Conservation (phyloP, 2,329 filamentous ascomycete genomes). For the Scopulariopsis brevicaulis region DNA sequence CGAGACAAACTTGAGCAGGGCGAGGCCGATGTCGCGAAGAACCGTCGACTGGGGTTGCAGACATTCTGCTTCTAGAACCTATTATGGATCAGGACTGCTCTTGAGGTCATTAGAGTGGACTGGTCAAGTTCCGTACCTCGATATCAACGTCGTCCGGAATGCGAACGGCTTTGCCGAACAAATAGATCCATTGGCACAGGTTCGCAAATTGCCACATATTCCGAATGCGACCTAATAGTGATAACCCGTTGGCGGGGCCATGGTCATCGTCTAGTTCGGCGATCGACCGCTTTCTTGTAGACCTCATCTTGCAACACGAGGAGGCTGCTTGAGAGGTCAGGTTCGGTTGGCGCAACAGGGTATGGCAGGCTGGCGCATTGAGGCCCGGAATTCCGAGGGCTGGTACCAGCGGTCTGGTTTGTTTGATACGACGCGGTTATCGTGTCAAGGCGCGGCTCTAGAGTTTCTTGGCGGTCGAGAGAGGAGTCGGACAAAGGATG, state of each 20-base stretch:
- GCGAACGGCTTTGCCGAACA: slow-evolving; percentile 83
- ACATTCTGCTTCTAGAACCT: slow-evolving; percentile 87
- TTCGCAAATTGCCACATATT: slow-evolving; percentile 96
- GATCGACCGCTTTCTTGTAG: neutral
- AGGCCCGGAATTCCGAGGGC: neutral
- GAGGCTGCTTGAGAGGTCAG: slow-evolving; percentile 14
- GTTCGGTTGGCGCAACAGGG: slow-evolving; percentile 1
- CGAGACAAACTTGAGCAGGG: slow-evolving; percentile 83
- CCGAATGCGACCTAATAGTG: slow-evolving; percentile 41
- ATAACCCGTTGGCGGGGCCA: neutral
- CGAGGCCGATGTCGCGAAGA: slow-evolving; percentile 71
- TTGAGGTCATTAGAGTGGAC: neutral
- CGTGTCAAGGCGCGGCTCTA: neutral
- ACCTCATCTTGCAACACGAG: neutral
- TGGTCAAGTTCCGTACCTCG: slow-evolving; percentile 48
- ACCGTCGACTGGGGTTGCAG: slow-evolving; percentile 66
- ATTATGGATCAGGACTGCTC: slow-evolving; percentile 46
- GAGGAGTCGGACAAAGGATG: neutral
- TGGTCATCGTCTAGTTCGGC: neutral
- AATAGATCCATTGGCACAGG: slow-evolving; percentile 83
- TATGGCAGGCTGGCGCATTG: neutral
- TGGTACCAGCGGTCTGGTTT: neutral
- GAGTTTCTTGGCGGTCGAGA: neutral
- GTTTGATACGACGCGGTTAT: neutral
- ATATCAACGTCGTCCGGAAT: slow-evolving; percentile 82